Evolutionary conservation across 179 eudicot genomes (phyloP).

Genomic region (Silene noctiflora): DNA sequence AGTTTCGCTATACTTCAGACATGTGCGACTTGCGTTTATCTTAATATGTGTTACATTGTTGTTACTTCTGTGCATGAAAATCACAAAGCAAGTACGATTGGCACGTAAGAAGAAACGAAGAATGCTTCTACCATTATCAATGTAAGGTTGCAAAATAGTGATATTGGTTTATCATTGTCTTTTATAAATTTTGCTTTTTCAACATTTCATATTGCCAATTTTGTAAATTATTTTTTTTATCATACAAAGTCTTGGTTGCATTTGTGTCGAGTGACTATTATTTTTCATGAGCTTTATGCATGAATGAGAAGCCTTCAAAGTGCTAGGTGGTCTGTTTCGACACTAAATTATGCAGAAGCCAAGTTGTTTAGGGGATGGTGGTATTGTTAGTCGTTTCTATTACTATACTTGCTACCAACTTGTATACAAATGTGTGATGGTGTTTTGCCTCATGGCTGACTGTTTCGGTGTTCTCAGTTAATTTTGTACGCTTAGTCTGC

Average conservation of each 20-base stretch:
- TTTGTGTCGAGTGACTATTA: not conserved
- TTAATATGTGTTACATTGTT: slow-evolving; percentile 63
- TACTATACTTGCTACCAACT: not conserved
- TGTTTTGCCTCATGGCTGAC: too few relatives aligned
- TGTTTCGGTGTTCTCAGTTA: too few relatives aligned
- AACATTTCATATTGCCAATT: not conserved
- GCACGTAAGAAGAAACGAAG: slow-evolving; percentile 91
- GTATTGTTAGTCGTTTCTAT: not conserved
- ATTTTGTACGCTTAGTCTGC: too few relatives aligned
- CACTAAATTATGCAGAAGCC: not conserved
- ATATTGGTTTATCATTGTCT: slow-evolving; percentile 16
- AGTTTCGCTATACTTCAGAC: slow-evolving; percentile 80
- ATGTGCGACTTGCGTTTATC: slow-evolving; percentile 67
- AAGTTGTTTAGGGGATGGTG: not conserved
- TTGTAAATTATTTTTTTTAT: not conserved
- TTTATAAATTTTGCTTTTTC: slow-evolving; percentile 20
- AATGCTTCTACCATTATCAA: slow-evolving; percentile 98
- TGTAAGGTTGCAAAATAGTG: slow-evolving; percentile 44
- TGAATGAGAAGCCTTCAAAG: not conserved
- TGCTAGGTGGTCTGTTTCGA: not conserved
- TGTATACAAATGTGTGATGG: too few relatives aligned
- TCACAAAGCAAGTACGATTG: slow-evolving; percentile 83
- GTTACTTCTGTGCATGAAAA: slow-evolving; percentile 78
- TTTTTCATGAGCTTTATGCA: not conserved
- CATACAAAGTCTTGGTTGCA: not conserved